A percentile compares a stretch with the other conserved stretches of the same genome.
phyloP scores from a whole-genome alignment of 202 grass and related monocot species.

The Hordeum pubiflorum region DNA sequence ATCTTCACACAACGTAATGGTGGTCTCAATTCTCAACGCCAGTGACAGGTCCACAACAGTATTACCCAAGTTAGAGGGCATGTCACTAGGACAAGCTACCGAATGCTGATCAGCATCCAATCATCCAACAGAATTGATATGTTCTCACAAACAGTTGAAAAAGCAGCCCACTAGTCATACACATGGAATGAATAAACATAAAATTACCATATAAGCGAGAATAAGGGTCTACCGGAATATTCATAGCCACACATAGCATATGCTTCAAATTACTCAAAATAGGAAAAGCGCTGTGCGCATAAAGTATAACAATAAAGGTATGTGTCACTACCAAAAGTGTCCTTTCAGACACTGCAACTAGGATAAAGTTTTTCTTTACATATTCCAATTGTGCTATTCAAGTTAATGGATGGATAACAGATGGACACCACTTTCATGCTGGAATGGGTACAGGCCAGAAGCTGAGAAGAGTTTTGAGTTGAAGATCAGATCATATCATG shows the following conservation, averaged over 20 bases:
- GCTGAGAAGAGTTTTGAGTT: neutral
- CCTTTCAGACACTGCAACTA: conserved; percentile 13
- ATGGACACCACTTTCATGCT: neutral
- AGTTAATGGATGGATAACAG: conserved; percentile 15
- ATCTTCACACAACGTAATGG: neutral
- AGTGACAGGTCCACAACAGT: neutral
- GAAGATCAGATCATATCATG: neutral
- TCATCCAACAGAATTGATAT: neutral
- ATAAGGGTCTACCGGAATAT: neutral
- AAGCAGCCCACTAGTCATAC: neutral
- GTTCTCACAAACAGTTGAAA: conserved; percentile 12
- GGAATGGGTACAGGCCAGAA: neutral
- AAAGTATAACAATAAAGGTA: neutral
- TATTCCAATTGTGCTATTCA: conserved; percentile 11
- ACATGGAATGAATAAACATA: neutral
- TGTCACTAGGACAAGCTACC: conserved; percentile 12
- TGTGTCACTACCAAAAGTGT: neutral
- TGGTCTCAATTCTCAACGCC: neutral
- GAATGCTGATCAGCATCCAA: conserved; percentile 20
- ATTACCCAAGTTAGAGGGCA: conserved; percentile 25
- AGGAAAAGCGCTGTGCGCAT: neutral
- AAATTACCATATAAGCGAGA: neutral
- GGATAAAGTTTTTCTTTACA: neutral
- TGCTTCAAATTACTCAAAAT: neutral
- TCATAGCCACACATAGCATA: neutral